Base-by-base conservation (phyloP, 805 yeast species). In the Nakazawaea wyomingensis region DNA sequence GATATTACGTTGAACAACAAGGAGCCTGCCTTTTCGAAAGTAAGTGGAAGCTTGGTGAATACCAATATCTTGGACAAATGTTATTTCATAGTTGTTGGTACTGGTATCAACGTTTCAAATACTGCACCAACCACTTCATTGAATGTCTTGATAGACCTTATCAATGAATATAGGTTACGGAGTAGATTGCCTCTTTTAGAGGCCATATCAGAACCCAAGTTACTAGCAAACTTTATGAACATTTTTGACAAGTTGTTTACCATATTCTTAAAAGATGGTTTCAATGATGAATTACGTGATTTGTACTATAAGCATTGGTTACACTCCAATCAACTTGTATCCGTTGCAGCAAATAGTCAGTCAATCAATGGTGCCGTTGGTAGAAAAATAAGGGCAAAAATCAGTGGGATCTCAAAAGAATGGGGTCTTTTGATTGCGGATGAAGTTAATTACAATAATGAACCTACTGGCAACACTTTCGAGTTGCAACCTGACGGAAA, bases 401-500 rank as follows among this genome's bases (percentile, higher is more conserved):
- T 93, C 38, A 64, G 71, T 32, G 99, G 99, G 1, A 90, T 93
- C 35, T 82, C 95, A 0, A 66, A 71, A 2, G 96, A 89, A 43
- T 85, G 82, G 61, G 99, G 99, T 0, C 67, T 90, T 65, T 64
- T 93, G 45, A 62, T 80, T 11, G 99, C 86, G 2, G 80, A 78
- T 47, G 96, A 85, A 49, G 59, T 80, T 6, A 74, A 74, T 39
- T 50, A 61, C 4, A 54, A 61, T 11, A 72, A 72, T 18, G 56
- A 52, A 10, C 66, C 66, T 13, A 77, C 82, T 1, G 85, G 87
- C 0, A 71, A 66, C 33, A 65, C 55, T 4, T 80, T 73, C 50
- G 83, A 87, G 52, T 65, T 93, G 37, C 97, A 90, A 60, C 98
- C 99, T 0, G 99, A 93, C 61, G 99, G 99, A 1, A 93, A 93